Conservation (phyloP, 495 filamentous ascomycete genomes). For the Daldinia decipiens region DNA sequence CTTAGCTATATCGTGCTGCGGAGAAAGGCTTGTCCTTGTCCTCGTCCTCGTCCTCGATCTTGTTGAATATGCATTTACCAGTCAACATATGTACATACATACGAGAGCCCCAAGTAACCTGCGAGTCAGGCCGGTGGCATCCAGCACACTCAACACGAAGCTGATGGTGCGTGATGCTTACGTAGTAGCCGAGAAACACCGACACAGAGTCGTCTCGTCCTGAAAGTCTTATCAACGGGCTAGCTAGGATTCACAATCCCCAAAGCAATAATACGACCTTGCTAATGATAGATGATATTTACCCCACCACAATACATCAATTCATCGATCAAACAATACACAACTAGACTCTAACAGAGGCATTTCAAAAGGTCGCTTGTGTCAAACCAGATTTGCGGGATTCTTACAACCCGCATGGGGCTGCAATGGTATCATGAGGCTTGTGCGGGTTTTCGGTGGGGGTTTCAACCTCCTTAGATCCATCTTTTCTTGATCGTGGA, state of each 20-base stretch:
- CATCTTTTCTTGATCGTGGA: constrained; percentile 34
- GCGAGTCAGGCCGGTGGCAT: constrained; percentile 30
- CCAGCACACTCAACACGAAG: constrained; percentile 18
- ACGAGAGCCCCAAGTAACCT: constrained; percentile 13
- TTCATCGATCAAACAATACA: constrained; percentile 16
- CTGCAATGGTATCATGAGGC: constrained; percentile 21
- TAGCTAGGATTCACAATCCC: constrained; percentile 16
- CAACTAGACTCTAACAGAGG: background rate
- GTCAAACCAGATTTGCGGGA: constrained; percentile 24
- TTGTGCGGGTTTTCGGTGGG: constrained; percentile 29
- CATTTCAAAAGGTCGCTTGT: constrained; percentile 1
- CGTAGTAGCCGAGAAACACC: constrained; percentile 12
- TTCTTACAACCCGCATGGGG: constrained; percentile 24
- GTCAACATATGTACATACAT: background rate
- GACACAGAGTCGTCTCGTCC: constrained; percentile 19
- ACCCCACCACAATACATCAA: background rate
- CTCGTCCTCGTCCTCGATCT: constrained; percentile 17
- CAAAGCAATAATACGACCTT: constrained; percentile 13
- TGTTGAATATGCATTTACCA: constrained; percentile 11
- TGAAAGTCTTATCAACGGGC: constrained; percentile 29
- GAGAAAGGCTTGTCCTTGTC: constrained; percentile 21
- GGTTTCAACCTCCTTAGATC: constrained; percentile 27
- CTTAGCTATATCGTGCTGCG: constrained; percentile 33
- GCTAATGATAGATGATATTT: background rate
- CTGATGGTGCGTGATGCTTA: constrained; percentile 19